Conservation (phyloP, 225 moss, liverwort and hornwort species). For the Pseudoscleropodium purum region DNA sequence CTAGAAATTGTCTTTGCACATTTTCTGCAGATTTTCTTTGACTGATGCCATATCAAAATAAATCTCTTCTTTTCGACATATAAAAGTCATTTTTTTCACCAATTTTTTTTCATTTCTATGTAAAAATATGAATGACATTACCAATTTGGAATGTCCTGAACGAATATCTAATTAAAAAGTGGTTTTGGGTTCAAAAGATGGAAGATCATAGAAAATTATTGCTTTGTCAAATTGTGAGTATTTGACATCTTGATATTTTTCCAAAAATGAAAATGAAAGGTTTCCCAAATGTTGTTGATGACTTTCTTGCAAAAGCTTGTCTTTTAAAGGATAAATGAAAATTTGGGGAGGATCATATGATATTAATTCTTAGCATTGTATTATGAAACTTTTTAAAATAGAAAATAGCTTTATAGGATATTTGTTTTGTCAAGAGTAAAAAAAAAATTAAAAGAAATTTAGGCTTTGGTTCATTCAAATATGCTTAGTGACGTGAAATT, state of each 20-base stretch:
- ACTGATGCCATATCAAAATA: not conserved
- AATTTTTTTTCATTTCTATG: not conserved
- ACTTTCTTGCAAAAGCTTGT: not conserved
- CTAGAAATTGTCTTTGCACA: not conserved
- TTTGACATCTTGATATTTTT: not conserved
- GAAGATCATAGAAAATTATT: not conserved
- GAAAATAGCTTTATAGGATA: not conserved
- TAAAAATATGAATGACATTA: not conserved
- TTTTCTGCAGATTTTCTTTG: not conserved
- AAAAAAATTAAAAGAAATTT: not conserved
- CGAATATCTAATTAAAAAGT: not conserved
- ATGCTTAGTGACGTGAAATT: not conserved
- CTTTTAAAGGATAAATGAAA: not conserved
- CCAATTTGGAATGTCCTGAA: not conserved
- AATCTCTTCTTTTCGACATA: not conserved
- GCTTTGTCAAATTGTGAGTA: not conserved
- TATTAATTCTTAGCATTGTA: not conserved
- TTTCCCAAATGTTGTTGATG: not conserved
- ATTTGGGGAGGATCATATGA: not conserved
- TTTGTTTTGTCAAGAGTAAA: not conserved
- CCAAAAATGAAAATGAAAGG: not conserved
- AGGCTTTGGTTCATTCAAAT: not conserved
- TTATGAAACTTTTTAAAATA: not conserved
- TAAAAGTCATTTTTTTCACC: not conserved
- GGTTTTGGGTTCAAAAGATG: not conserved